phyloP scores from a whole-genome alignment of 2,329 filamentous ascomycete species.

The Ophiostoma perfectum region DNA sequence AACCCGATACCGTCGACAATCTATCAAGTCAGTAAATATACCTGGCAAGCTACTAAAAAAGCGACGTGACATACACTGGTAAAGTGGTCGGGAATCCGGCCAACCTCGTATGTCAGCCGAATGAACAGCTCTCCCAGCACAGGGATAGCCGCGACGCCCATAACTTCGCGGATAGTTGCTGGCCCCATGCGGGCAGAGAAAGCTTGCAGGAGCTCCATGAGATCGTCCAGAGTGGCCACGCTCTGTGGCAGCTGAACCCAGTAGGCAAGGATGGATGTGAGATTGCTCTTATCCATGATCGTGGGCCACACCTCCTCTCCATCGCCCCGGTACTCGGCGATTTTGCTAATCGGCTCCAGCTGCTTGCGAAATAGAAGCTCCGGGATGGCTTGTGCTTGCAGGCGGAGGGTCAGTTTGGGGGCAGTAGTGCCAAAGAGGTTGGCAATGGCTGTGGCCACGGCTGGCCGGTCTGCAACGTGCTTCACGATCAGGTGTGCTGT shows the following conservation, averaged over 20 bases:
- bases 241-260: slow-evolving; percentile 25
- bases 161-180: slow-evolving; percentile 24
- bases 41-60: no score
- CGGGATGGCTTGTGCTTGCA: slow-evolving; percentile 78
- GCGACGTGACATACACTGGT: slow-evolving; percentile 13
- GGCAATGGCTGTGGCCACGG: slow-evolving; percentile 72
- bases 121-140: slow-evolving; percentile 27
- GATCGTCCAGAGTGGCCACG: slow-evolving; percentile 23
- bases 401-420: slow-evolving; percentile 65
- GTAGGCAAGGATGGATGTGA: slow-evolving; percentile 51
- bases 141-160: slow-evolving; percentile 23
- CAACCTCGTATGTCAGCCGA: slow-evolving; percentile 19
- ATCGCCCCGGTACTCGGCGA: slow-evolving; percentile 72
- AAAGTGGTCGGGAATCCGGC: slow-evolving; percentile 20
- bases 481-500: slow-evolving; percentile 78
- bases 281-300: slow-evolving; percentile 52
- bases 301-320: slow-evolving; percentile 51
- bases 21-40: neutral
- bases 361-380: slow-evolving; percentile 75
- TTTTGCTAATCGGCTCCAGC: slow-evolving; percentile 60
- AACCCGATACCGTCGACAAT: slow-evolving; percentile 23
- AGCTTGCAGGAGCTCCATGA: slow-evolving; percentile 24
- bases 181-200: slow-evolving; percentile 23
- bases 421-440: slow-evolving; percentile 74
- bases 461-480: slow-evolving; percentile 73